Evolutionary conservation across 139 green algal genomes (phyloP).

Genomic region (Axilococcus clingmanii): DNA sequence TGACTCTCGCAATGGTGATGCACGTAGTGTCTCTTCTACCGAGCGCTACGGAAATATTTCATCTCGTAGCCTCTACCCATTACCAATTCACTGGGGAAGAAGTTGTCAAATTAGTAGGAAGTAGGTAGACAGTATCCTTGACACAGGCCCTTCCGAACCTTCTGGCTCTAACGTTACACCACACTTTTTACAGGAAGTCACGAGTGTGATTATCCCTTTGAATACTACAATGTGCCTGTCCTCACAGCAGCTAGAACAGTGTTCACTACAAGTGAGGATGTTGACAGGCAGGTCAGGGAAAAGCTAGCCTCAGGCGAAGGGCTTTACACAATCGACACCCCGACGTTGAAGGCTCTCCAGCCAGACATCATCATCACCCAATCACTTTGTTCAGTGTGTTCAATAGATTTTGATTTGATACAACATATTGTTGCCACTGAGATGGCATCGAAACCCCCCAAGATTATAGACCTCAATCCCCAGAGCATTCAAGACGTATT

Average conservation of each 20-base stretch:
- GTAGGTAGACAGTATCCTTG: too few species aligned
- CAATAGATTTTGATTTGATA: slow-evolving; percentile 48
- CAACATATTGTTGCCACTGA: slow-evolving; percentile 13
- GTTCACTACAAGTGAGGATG: slow-evolving; percentile 32
- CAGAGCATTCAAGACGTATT: not conserved
- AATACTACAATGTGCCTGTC: slow-evolving; percentile 18
- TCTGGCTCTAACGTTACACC: too few species aligned
- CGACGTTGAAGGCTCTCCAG: slow-evolving; percentile 22
- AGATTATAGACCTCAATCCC: slow-evolving; percentile 30
- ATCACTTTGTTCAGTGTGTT: slow-evolving; percentile 53
- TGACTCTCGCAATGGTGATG: too few species aligned
- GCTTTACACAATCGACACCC: slow-evolving; percentile 42
- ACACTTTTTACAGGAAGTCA: slow-evolving; percentile 24
- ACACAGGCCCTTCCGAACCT: too few species aligned
- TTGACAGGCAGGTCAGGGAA: slow-evolving; percentile 13
- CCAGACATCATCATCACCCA: slow-evolving; percentile 62
- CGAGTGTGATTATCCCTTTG: slow-evolving; percentile 59
- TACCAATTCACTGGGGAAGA: not conserved
- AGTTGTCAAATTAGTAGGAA: not conserved
- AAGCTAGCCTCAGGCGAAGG: slow-evolving; percentile 31
- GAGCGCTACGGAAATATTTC: slow-evolving; percentile 57
- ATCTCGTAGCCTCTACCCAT: slow-evolving; percentile 17
- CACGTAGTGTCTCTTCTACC: slow-evolving; percentile 59
- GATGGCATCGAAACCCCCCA: slow-evolving; percentile 19
- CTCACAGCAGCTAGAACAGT: slow-evolving; percentile 46